Evolutionary conservation across 1,139 yeast species (phyloP).

Genomic region (Spathaspora sp.): DNA sequence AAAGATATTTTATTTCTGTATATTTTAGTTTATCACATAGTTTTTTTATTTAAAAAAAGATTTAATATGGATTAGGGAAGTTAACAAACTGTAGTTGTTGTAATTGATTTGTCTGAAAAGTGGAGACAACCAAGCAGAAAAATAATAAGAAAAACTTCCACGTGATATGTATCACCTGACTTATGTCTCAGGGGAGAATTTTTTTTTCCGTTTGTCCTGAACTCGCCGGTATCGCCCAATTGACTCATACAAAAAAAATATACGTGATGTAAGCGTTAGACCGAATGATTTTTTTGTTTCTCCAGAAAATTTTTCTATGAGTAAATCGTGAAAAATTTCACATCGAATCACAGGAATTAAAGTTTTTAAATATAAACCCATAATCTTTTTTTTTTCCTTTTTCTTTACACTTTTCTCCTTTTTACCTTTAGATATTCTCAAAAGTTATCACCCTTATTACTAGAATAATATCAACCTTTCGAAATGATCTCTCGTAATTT

Average conservation of each 20-base stretch:
- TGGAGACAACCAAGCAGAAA: neutral
- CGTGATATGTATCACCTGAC: neutral
- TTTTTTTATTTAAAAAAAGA: neutral
- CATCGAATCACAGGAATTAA: neutral
- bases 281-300: neutral
- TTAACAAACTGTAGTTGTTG: neutral
- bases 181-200: neutral
- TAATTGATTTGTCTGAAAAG: too few species aligned
- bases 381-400: slow-evolving; percentile 1
- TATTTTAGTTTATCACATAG: slow-evolving; percentile 1
- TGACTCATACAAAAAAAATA: slow-evolving; percentile 1
- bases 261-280: neutral
- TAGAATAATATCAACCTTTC: slow-evolving; percentile 3
- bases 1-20: neutral
- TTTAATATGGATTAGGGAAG: neutral
- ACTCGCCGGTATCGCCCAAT: slow-evolving; percentile 1
- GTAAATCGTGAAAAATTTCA: slow-evolving; percentile 4
- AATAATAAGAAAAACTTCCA: neutral
- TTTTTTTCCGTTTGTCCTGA: slow-evolving; percentile 4
- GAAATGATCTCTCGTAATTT: slow-evolving; percentile 15
- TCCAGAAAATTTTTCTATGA: neutral
- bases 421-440: too few species aligned
- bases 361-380: neutral
- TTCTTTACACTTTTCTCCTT: neutral
- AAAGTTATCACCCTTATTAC: too few species aligned